Base-by-base conservation (phyloP, 805 yeast species). In the Candida palmyrensis region DNA sequence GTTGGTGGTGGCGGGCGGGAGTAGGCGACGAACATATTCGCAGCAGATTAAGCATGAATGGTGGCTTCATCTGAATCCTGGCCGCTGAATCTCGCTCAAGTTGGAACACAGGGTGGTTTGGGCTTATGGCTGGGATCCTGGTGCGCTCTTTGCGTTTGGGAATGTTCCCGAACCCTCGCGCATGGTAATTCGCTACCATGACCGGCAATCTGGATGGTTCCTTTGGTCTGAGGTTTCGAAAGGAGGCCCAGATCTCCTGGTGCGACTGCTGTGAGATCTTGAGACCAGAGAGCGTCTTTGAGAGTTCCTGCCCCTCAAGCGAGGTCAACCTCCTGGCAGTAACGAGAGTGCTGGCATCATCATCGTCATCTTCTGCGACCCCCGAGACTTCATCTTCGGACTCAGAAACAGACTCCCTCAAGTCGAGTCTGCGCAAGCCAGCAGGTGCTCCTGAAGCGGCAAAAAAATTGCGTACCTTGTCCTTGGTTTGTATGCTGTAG, bases 21-120 rank as follows among this genome's bases (percentile, higher is more conserved):
- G n/a, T n/a, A n/a, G n/a, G n/a, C n/a, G n/a, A n/a, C n/a, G n/a
- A n/a, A n/a, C n/a, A n/a, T n/a, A n/a, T n/a, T n/a, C n/a, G n/a
- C n/a, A n/a, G n/a, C n/a, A n/a, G n/a, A n/a, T n/a, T n/a, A n/a
- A n/a, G n/a, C n/a, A n/a, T n/a, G n/a, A n/a, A n/a, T n/a, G n/a
- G n/a, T n/a, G n/a, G n/a, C n/a, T n/a, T n/a, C n/a, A n/a, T n/a
- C n/a, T n/a, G n/a, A n/a, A n/a, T n/a, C n/a, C n/a, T n/a, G n/a
- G n/a, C n/a, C n/a, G n/a, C n/a, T n/a, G n/a, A n/a, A n/a, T n/a
- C 29, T 10, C 34, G 41, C 17, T 59, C 52, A 5, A 66, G 57
- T 20, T 45, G 43, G 36, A 59, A 57, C 2, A 58, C 54, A 4
- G 57, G 53, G 34, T 62, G 65, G 12, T 47, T 41, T 1, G 55